These are phyloP conservation scores for Lepidium africanum DNA, from an alignment of 345 rosid species.

Conservation along the genomic window DNA sequence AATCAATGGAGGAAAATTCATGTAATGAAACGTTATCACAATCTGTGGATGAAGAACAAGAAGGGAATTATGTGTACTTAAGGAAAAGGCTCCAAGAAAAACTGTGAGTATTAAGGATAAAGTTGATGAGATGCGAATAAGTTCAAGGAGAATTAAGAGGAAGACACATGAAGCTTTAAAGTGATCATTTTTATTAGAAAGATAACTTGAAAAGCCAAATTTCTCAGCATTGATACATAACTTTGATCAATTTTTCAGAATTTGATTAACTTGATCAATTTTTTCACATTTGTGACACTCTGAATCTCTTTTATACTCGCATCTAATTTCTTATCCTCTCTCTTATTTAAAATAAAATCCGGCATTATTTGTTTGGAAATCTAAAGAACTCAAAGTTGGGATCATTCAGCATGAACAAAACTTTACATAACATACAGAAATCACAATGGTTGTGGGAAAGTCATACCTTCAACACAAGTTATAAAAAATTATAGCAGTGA, in stretches of 20 bases:
- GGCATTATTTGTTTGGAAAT: not conserved
- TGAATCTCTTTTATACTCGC: not conserved
- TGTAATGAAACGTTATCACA: not conserved
- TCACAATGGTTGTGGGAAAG: not conserved
- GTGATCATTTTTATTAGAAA: too few species aligned
- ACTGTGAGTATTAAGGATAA: conserved; percentile 23
- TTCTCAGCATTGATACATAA: too few species aligned
- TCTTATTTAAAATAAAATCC: too few species aligned
- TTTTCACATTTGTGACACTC: not conserved
- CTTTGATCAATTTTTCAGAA: too few species aligned
- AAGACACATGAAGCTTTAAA: not conserved
- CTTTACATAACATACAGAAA: conserved; percentile 7
- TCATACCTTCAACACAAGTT: too few species aligned
- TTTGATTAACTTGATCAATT: too few species aligned
- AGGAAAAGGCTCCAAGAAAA: conserved; percentile 20
- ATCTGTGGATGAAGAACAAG: not conserved
- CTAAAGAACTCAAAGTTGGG: too few species aligned
- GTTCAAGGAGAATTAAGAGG: conserved; percentile 24
- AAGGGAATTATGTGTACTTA: not conserved
- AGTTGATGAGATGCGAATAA: conserved; percentile 22
- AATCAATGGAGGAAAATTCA: not conserved
- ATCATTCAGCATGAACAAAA: not conserved
- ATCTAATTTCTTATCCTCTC: not conserved
- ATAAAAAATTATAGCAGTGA: not conserved
- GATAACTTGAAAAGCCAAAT: not conserved